Evolutionary conservation across 148 eudicot species (phyloP).

Genomic region (Limonium bicolor): DNA sequence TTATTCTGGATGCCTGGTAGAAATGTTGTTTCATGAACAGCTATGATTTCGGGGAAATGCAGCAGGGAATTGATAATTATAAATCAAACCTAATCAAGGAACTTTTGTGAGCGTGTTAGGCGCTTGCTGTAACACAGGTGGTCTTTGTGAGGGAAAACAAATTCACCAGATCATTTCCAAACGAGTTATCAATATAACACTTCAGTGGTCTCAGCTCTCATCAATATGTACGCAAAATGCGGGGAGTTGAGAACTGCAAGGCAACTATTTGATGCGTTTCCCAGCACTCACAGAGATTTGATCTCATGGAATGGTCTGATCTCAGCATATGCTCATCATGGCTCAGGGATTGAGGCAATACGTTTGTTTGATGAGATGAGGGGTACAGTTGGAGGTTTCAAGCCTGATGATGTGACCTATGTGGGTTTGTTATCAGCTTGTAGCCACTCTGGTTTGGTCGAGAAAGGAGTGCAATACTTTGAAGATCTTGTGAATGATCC

Average conservation of each 20-base stretch:
- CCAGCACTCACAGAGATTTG: slow-evolving; percentile 10
- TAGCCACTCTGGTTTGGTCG: slow-evolving; percentile 23
- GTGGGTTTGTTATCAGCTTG: slow-evolving; percentile 25
- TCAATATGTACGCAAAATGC: slow-evolving; percentile 22
- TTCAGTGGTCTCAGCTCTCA: slow-evolving; percentile 13
- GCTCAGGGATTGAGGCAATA: slow-evolving; percentile 16
- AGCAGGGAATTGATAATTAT: no score
- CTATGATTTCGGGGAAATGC: no score
- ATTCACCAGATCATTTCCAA: slow-evolving; percentile 24
- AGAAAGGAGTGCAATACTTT: slow-evolving; percentile 20
- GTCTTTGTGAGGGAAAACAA: slow-evolving; percentile 17
- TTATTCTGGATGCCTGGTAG: no score
- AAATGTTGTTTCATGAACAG: no score
- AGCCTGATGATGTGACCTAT: slow-evolving; percentile 22
- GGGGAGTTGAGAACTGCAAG: slow-evolving; percentile 14
- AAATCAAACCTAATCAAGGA: slow-evolving; percentile 17
- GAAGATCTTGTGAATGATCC: slow-evolving; percentile 9
- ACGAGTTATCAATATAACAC: slow-evolving; percentile 10
- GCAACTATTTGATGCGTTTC: slow-evolving; percentile 12
- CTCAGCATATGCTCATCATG: slow-evolving; percentile 26
- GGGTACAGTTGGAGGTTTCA: slow-evolving; percentile 1
- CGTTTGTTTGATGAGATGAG: slow-evolving; percentile 15
- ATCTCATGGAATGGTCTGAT: slow-evolving; percentile 21
- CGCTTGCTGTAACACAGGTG: slow-evolving; percentile 20
- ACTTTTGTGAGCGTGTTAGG: slow-evolving; percentile 18